A percentile compares a stretch with the other conserved stretches of the same genome.
Evolutionary conservation across 805 yeast species (phyloP).

Genomic region (Ogataea parapolymorpha): DNA sequence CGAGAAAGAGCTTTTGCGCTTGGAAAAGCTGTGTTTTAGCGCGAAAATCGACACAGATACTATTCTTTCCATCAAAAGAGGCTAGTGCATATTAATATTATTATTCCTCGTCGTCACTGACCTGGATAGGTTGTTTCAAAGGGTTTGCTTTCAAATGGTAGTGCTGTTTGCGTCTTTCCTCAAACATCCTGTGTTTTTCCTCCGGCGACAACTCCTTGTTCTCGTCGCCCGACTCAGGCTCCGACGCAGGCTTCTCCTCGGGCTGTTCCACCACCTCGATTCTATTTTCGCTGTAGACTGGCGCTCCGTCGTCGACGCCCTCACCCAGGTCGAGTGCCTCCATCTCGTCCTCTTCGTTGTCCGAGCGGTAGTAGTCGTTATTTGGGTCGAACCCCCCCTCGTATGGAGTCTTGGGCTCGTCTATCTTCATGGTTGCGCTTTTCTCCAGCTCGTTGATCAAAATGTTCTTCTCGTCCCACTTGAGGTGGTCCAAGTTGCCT

Average conservation of each 20-base stretch:
- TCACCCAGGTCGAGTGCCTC: conserved; percentile 33
- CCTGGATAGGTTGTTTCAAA: conserved; percentile 40
- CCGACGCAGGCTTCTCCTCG: neutral
- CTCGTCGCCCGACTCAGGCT: conserved; percentile 29
- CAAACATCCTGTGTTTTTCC: conserved; percentile 65
- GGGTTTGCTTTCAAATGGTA: conserved; percentile 59
- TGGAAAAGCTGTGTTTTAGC: conserved; percentile 13
- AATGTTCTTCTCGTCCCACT: conserved; percentile 85
- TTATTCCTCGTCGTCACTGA: conserved; percentile 30
- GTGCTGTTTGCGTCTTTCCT: conserved; percentile 75
- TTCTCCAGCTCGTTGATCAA: conserved; percentile 71
- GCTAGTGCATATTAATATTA: conserved; percentile 5
- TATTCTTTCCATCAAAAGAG: conserved; percentile 11
- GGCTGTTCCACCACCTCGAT: conserved; percentile 20
- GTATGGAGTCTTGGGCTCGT: conserved; percentile 94
- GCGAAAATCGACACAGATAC: conserved; percentile 3
- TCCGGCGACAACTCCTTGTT: conserved; percentile 47
- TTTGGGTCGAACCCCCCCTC: conserved; percentile 84
- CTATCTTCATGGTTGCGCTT: conserved; percentile 74
- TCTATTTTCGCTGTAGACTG: conserved; percentile 10
- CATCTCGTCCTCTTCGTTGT: conserved; percentile 52
- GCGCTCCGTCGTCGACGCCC: conserved; percentile 27
- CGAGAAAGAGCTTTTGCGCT: conserved; percentile 16
- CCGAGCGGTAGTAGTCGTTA: conserved; percentile 74
- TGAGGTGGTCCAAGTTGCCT: conserved; percentile 44